Conservation (phyloP, 1,284 basidiomycete genomes). For the Omphalotus olearius region DNA sequence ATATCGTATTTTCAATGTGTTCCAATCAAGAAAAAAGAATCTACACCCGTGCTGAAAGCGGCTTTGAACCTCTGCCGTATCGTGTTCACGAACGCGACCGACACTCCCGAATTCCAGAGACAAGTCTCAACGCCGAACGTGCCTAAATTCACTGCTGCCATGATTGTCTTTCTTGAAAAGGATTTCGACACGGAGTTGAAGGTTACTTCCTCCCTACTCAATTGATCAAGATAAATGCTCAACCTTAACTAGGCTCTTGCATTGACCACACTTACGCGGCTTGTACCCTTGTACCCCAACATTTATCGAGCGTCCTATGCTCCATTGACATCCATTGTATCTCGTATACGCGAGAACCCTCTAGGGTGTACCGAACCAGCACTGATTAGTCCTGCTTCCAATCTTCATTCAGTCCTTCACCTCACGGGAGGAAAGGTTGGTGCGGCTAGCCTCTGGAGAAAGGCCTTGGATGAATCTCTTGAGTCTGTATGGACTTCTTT, state of each 20-base stretch:
- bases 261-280: slow-evolving; percentile 46
- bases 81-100: slow-evolving; percentile 54
- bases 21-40: slow-evolving; percentile 60
- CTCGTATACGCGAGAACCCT: slow-evolving; percentile 52
- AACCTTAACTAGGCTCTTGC: slow-evolving; percentile 40
- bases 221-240: background rate
- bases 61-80: slow-evolving; percentile 55
- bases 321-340: slow-evolving; percentile 45
- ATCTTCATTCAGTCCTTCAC: slow-evolving; percentile 58
- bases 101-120: slow-evolving; percentile 70
- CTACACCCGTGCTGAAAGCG: slow-evolving; percentile 50
- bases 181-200: slow-evolving; percentile 45
- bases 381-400: slow-evolving; percentile 47
- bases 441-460: slow-evolving; percentile 66
- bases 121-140: slow-evolving; percentile 69
- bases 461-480: slow-evolving; percentile 64
- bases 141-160: slow-evolving; percentile 58
- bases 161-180: slow-evolving; percentile 54
- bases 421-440: slow-evolving; percentile 75
- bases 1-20: slow-evolving; percentile 21
- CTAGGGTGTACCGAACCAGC: slow-evolving; percentile 34
- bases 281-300: slow-evolving; percentile 65
- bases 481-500: slow-evolving; percentile 60
- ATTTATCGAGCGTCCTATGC: slow-evolving; percentile 51
- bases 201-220: slow-evolving; percentile 27